A percentile compares a stretch with the other conserved stretches of the same genome.
Conservation (phyloP, 202 grass and related monocot species). For the Zizania palustris region DNA sequence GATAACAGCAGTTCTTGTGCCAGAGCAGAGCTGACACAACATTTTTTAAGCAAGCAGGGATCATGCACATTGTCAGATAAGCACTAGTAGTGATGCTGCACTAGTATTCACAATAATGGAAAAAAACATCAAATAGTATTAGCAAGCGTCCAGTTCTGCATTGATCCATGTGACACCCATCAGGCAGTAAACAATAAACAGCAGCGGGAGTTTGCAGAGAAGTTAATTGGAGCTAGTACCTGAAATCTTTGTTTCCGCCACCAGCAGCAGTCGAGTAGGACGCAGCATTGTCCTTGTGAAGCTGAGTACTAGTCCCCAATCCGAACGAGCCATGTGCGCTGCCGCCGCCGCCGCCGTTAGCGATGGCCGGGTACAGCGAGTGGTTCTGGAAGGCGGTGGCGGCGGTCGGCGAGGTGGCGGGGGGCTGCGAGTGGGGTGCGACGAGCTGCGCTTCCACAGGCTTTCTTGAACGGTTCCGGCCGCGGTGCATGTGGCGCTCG, state of each 20-base stretch:
- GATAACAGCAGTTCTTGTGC: neutral
- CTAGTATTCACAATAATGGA: slow-evolving; percentile 12
- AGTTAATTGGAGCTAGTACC: slow-evolving; percentile 31
- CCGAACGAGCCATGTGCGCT: slow-evolving; percentile 35
- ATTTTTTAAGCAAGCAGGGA: slow-evolving; percentile 4
- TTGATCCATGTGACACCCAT: slow-evolving; percentile 25
- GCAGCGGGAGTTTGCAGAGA: slow-evolving; percentile 5
- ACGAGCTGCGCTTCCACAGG: slow-evolving; percentile 91
- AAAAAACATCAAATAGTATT: slow-evolving; percentile 24
- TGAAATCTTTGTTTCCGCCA: slow-evolving; percentile 60
- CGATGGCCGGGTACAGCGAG: slow-evolving; percentile 43
- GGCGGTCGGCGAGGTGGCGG: slow-evolving; percentile 17
- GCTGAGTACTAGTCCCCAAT: slow-evolving; percentile 47
- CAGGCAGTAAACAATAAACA: slow-evolving; percentile 1
- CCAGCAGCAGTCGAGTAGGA: slow-evolving; percentile 49
- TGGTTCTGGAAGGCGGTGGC: slow-evolving; percentile 49
- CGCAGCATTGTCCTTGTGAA: slow-evolving; percentile 48
- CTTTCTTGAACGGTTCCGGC: slow-evolving; percentile 99
- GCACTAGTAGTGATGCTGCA: neutral
- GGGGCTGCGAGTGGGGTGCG: slow-evolving; percentile 38
- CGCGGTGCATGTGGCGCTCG: slow-evolving; percentile 97
- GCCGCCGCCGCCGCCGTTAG: slow-evolving; percentile 2
- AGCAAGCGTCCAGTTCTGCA: slow-evolving; percentile 7
- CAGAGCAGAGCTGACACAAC: slow-evolving; percentile 24
- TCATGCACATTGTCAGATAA: slow-evolving; percentile 12